These are phyloP conservation scores for Globisporangium heterothallicum DNA, from an alignment of 352 stramenopile genomes.

Conservation along the genomic window DNA sequence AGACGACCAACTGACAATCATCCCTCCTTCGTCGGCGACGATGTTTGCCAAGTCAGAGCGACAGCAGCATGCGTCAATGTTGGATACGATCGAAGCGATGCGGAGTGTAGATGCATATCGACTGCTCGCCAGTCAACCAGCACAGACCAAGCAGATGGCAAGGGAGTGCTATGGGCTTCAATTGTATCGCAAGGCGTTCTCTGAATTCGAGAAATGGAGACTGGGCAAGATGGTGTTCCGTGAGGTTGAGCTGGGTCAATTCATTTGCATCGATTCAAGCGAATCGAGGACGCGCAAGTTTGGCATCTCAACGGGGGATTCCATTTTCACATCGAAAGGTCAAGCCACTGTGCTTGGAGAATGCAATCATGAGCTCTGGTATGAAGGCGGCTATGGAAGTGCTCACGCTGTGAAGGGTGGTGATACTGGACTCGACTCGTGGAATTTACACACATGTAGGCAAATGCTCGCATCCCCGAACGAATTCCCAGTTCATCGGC, in stretches of 20 bases:
- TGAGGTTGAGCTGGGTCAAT: conserved; percentile 25
- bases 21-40: conserved; percentile 24
- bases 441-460: conserved; percentile 41
- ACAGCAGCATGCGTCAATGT: conserved; percentile 34
- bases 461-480: conserved; percentile 38
- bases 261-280: conserved; percentile 32
- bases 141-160: neutral
- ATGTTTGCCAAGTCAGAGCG: conserved; percentile 5
- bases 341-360: conserved; percentile 56
- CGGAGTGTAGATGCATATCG: conserved; percentile 23
- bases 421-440: conserved; percentile 20
- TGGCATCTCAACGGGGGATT: conserved; percentile 38
- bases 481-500: conserved; percentile 41
- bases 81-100: conserved; percentile 29
- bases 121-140: neutral
- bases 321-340: conserved; percentile 53
- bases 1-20: conserved; percentile 78
- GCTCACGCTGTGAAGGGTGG: neutral
- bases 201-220: conserved; percentile 26
- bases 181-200: conserved; percentile 24
- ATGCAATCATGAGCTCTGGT: conserved; percentile 65
- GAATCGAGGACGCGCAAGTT: conserved; percentile 24
- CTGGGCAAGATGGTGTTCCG: conserved; percentile 21
- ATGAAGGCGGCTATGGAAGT: conserved; percentile 27
- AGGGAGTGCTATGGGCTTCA: neutral